Conservation (phyloP, 208 protist genomes). For the Trypanosoma avium region DNA sequence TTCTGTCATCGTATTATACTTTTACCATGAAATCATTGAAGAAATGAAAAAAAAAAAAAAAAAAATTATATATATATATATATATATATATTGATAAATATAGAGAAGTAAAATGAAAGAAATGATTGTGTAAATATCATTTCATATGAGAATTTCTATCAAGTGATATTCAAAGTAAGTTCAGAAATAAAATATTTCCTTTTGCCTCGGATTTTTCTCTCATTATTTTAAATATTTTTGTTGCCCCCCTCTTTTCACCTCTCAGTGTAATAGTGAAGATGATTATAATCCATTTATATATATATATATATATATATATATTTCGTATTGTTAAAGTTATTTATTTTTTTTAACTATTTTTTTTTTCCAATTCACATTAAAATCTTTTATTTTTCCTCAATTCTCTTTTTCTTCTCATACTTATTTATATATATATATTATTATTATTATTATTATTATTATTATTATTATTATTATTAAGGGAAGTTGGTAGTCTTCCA, state of each 20-base stretch:
- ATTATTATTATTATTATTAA: not conserved
- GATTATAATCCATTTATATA: not conserved
- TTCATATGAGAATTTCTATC: too few relatives aligned
- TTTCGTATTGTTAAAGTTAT: too few relatives aligned
- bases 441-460: slow-evolving; percentile 1
- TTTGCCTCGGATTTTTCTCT: slow-evolving; percentile 2
- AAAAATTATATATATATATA: slow-evolving; percentile 5
- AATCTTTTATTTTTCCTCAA: not conserved
- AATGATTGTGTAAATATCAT: too few relatives aligned
- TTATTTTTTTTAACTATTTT: too few relatives aligned
- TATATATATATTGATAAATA: not conserved
- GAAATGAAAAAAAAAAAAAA: not conserved
- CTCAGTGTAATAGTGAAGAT: not conserved
- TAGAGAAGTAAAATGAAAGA: not conserved
- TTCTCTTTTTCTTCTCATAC: not conserved
- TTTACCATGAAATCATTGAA: too few relatives aligned
- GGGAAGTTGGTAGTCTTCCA: not conserved
- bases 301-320: slow-evolving; percentile 8
- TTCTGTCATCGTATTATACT: too few relatives aligned
- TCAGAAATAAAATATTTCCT: too few relatives aligned
- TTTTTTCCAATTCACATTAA: too few relatives aligned
- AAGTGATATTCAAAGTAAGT: too few relatives aligned
- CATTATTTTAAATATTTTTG: not conserved
- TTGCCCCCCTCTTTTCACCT: not conserved
- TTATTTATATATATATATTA: not conserved